phyloP scores from a whole-genome alignment of 2,329 filamentous ascomycete species.

The Zasmidium angulare region DNA sequence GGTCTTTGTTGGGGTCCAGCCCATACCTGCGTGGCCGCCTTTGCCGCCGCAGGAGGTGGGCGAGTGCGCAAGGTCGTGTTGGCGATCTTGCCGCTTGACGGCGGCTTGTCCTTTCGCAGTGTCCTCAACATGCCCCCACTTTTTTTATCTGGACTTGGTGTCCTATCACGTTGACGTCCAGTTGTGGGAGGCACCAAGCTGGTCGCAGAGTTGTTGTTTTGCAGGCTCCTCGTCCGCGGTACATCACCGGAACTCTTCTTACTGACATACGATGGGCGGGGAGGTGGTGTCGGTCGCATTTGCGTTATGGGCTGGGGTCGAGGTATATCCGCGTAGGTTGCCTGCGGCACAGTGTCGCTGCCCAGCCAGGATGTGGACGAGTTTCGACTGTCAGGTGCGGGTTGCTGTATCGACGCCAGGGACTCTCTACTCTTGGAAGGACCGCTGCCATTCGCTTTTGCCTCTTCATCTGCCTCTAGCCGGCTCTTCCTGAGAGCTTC shows the following conservation, averaged over 20 bases:
- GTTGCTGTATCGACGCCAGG: slow-evolving; percentile 16
- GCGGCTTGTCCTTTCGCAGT: slow-evolving; percentile 30
- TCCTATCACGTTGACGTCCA: slow-evolving; percentile 47
- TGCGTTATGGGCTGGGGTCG: slow-evolving; percentile 46
- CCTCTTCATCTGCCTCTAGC: slow-evolving; percentile 50
- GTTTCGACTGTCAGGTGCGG: slow-evolving; percentile 11
- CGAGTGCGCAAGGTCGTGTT: slow-evolving; percentile 43
- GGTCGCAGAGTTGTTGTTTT: slow-evolving; percentile 6
- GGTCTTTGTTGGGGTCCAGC: slow-evolving; percentile 26
- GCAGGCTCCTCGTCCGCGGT: slow-evolving; percentile 28
- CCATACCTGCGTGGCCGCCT: slow-evolving; percentile 65
- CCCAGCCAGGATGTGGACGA: slow-evolving; percentile 64
- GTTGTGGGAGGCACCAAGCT: slow-evolving; percentile 23
- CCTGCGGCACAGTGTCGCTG: slow-evolving; percentile 75
- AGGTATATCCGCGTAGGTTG: slow-evolving; percentile 79
- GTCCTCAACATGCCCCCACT: slow-evolving; percentile 51
- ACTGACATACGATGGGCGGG: slow-evolving; percentile 48
- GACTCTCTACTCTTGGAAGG: slow-evolving; percentile 28
- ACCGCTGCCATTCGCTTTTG: slow-evolving; percentile 21
- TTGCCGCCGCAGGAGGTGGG: slow-evolving; percentile 57
- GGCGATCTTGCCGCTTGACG: slow-evolving; percentile 47
- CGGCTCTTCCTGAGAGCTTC: slow-evolving; percentile 72
- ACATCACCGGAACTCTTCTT: slow-evolving; percentile 47
- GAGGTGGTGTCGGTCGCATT: slow-evolving; percentile 29
- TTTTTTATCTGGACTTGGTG: slow-evolving; percentile 63